Conservation (phyloP, 768 basidiomycete species). For the Cystofilobasidium bisporidii region DNA sequence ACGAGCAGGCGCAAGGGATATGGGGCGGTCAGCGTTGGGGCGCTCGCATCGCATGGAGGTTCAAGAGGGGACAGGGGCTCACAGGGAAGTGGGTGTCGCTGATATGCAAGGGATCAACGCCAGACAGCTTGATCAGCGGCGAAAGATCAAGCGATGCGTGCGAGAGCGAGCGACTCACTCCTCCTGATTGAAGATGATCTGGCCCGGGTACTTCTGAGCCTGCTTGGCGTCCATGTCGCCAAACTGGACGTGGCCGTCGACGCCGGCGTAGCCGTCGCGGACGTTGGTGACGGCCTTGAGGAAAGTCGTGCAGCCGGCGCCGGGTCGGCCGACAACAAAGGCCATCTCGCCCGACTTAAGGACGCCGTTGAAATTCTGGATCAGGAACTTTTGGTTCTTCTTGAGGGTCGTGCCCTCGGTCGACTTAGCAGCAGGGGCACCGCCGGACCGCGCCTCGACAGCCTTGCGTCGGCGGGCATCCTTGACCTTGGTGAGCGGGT, state of each 20-base stretch:
- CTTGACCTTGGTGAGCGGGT: conserved; percentile 22
- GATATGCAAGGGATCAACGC: too few species aligned
- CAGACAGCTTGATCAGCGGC: too few species aligned
- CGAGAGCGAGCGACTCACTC: too few species aligned
- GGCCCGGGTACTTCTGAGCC: conserved; percentile 21
- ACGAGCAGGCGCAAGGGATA: too few species aligned
- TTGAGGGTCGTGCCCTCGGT: conserved; percentile 2
- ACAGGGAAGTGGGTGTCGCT: conserved; percentile 21
- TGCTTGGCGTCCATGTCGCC: conserved; percentile 20
- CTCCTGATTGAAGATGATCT: conserved; percentile 27
- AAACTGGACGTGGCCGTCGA: conserved; percentile 24
- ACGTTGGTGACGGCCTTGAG: conserved; percentile 26
- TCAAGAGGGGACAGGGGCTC: neutral
- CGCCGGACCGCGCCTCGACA: neutral
- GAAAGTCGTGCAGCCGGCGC: conserved; percentile 25
- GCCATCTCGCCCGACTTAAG: conserved; percentile 28
- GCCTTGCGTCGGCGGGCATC: conserved; percentile 16
- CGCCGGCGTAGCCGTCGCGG: conserved; percentile 24
- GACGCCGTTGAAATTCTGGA: conserved; percentile 22
- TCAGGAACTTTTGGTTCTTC: conserved; percentile 24
- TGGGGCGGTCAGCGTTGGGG: too few species aligned
- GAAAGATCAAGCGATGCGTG: too few species aligned
- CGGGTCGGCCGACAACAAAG: conserved; percentile 25
- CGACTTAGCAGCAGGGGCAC: neutral
- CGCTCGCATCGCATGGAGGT: too few species aligned